Conservation (phyloP, 1,284 basidiomycete species). For the Ustilago crameri region DNA sequence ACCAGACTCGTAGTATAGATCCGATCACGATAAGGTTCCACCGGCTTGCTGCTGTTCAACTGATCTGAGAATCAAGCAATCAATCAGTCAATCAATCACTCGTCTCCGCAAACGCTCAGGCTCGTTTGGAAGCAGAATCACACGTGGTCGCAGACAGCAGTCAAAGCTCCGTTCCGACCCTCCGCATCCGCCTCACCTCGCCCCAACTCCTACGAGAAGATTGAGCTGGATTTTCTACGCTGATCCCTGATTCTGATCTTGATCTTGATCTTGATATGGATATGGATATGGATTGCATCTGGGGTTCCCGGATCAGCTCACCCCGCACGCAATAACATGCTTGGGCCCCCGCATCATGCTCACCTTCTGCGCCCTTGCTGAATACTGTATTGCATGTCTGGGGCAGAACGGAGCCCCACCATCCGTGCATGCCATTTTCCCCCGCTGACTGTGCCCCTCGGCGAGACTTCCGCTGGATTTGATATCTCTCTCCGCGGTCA, state of each 20-base stretch:
- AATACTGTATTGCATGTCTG: neutral
- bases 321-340: slow-evolving; percentile 7
- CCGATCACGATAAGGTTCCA: slow-evolving; percentile 8
- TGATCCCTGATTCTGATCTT: slow-evolving; percentile 8
- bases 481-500: too few species aligned
- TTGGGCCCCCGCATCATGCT: neutral
- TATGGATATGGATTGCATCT: neutral
- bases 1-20: slow-evolving; percentile 15
- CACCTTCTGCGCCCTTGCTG: neutral
- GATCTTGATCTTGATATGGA: neutral
- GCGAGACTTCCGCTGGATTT: too few species aligned
- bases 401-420: slow-evolving; percentile 1
- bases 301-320: slow-evolving; percentile 2
- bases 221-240: neutral
- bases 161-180: too few species aligned
- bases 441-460: too few species aligned
- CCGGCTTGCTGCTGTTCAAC: too few species aligned
- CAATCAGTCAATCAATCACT: neutral
- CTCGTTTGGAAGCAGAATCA: neutral
- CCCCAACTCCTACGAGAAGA: neutral
- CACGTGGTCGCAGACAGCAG: too few species aligned
- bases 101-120: neutral
- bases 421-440: neutral
- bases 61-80: too few species aligned
- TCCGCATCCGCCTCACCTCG: too few species aligned